A percentile compares a stretch with the other conserved stretches of the same genome.
Evolutionary conservation across 257 asterid genomes (phyloP).

Genomic region (Nicotiana otophora): DNA sequence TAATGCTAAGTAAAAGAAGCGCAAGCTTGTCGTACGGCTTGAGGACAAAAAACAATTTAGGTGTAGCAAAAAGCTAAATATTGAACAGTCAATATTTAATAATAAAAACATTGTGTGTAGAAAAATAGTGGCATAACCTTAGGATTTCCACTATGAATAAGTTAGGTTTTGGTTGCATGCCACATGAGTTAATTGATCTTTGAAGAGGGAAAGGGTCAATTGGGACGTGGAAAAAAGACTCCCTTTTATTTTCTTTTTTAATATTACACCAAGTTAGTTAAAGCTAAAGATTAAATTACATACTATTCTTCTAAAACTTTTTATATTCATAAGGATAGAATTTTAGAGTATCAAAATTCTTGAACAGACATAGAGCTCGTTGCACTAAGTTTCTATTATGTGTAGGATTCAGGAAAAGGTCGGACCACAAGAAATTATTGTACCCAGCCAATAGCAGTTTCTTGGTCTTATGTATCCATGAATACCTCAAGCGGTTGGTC

Average conservation of each 20-base stretch:
- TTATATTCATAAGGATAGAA: neutral
- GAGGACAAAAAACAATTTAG: slow-evolving; percentile 7
- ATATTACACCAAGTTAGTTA: neutral
- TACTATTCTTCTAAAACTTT: neutral
- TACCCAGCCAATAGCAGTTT: no score
- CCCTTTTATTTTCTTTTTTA: neutral
- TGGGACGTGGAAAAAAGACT: slow-evolving; percentile 8
- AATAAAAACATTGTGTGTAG: neutral
- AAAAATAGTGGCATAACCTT: slow-evolving; percentile 2
- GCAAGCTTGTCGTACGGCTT: slow-evolving; percentile 6
- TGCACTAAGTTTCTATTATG: no score
- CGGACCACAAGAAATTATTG: no score
- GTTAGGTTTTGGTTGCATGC: slow-evolving; percentile 10
- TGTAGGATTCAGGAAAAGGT: no score
- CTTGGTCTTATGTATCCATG: neutral
- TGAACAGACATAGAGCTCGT: neutral
- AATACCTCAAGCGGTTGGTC: neutral
- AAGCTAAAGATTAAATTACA: neutral
- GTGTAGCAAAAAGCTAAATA: slow-evolving; percentile 3
- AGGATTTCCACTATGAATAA: slow-evolving; percentile 7
- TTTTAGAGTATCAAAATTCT: neutral
- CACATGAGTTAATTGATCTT: slow-evolving; percentile 2
- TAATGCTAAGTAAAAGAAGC: slow-evolving; percentile 7
- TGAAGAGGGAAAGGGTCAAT: slow-evolving; percentile 11
- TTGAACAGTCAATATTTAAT: neutral